Conservation (phyloP, 257 asterid genomes). For the Plantago elongata region DNA sequence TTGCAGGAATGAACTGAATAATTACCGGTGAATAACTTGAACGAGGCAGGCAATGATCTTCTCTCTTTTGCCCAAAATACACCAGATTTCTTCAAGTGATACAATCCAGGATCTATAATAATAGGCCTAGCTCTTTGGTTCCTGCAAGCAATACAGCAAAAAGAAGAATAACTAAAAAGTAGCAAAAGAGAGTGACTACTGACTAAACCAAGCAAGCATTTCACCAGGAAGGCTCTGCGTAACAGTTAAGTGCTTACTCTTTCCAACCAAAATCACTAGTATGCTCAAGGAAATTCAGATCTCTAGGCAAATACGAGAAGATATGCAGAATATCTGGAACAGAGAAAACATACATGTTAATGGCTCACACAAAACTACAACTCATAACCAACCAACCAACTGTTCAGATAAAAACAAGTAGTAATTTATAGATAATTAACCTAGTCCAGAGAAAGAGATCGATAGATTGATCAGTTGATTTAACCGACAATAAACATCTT, state of each 20-base stretch:
- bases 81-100: constrained; percentile 81
- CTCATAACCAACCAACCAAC: background rate
- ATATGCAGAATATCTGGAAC: constrained; percentile 83
- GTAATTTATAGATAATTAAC: background rate
- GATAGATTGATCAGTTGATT: too few species aligned
- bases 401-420: background rate
- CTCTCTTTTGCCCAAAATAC: constrained; percentile 98
- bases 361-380: constrained; percentile 7
- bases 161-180: constrained; percentile 3
- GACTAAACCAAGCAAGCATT: constrained; percentile 11
- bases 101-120: constrained; percentile 83
- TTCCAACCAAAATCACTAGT: constrained; percentile 93
- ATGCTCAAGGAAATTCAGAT: constrained; percentile 91
- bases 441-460: background rate
- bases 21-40: constrained; percentile 79
- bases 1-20: constrained; percentile 6
- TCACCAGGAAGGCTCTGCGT: constrained; percentile 9
- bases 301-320: constrained; percentile 96
- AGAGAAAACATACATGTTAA: constrained; percentile 23
- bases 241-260: constrained; percentile 58
- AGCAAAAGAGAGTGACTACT: background rate
- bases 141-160: constrained; percentile 37
- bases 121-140: constrained; percentile 80
- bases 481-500: too few species aligned
- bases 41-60: constrained; percentile 81